phyloP scores from a whole-genome alignment of 768 basidiomycete genomes.

The Boletus barrowsii region DNA sequence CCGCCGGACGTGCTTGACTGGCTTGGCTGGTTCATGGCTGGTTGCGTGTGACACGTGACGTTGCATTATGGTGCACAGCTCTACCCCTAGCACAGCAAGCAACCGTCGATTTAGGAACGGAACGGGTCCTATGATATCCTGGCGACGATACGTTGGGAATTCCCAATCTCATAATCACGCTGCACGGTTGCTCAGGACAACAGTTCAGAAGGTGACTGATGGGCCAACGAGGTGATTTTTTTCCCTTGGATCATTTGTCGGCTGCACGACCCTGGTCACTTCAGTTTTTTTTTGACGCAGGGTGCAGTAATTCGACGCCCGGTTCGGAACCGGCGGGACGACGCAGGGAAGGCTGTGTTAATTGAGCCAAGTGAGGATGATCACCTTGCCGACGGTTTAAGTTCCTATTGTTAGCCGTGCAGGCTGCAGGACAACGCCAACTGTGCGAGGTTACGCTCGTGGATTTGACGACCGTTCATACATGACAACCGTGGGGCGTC shows the following conservation, averaged over 20 bases:
- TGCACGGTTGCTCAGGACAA: conserved; percentile 12
- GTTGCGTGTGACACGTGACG: conserved; percentile 14
- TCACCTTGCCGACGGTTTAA: conserved; percentile 67
- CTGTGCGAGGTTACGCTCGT: conserved; percentile 22
- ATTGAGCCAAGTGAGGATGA: conserved; percentile 16
- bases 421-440: conserved; percentile 22
- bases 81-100: background rate
- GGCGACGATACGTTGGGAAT: conserved; percentile 16
- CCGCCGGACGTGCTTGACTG: conserved; percentile 33
- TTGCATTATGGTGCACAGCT: conserved; percentile 6
- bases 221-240: background rate
- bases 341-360: conserved; percentile 18
- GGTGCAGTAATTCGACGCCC: conserved; percentile 1
- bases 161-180: conserved; percentile 14
- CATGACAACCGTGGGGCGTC: conserved; percentile 38
- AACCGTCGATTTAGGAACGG: background rate
- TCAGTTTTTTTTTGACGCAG: background rate
- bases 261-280: background rate
- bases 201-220: background rate
- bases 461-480: conserved; percentile 32
- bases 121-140: background rate
- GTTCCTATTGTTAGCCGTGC: conserved; percentile 40
- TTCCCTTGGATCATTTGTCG: background rate
- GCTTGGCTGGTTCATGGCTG: conserved; percentile 39
- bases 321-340: conserved; percentile 15